phyloP scores from a whole-genome alignment of 1,284 basidiomycete species.

The Pseudozyma tsukubaensis region DNA sequence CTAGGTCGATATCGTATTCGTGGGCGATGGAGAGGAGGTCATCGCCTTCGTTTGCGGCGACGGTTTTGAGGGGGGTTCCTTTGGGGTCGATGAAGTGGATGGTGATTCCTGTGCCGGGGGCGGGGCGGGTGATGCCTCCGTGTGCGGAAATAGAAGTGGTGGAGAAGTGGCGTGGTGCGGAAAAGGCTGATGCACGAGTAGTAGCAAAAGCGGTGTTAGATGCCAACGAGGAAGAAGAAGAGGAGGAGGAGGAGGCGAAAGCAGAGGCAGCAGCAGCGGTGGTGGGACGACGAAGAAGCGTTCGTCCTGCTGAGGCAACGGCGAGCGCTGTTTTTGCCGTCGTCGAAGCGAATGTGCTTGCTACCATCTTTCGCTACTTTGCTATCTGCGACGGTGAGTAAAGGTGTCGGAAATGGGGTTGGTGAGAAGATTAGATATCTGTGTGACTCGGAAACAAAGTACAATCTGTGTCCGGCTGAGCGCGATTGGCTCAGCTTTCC shows the following conservation, averaged over 20 bases:
- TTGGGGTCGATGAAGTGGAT: constrained; percentile 90
- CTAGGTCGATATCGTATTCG: constrained; percentile 96
- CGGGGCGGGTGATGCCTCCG: constrained; percentile 74
- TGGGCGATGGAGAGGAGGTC: constrained; percentile 91
- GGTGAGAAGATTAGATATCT: too few species aligned
- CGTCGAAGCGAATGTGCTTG: too few species aligned
- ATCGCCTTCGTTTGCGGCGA: constrained; percentile 93
- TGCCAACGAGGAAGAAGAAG: neutral
- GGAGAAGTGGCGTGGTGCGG: constrained; percentile 6
- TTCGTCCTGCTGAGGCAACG: neutral
- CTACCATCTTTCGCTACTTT: too few species aligned
- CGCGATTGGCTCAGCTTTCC: constrained; percentile 4
- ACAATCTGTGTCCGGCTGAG: neutral
- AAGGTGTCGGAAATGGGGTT: too few species aligned
- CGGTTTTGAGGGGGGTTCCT: constrained; percentile 82
- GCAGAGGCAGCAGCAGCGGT: neutral
- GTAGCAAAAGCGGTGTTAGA: neutral
- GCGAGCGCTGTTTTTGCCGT: too few species aligned
- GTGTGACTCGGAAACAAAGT: too few species aligned
- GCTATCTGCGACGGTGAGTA: too few species aligned
- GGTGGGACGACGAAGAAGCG: neutral
- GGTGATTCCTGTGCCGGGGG: constrained; percentile 78
- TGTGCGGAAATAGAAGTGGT: constrained; percentile 58
- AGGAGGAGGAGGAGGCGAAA: neutral
- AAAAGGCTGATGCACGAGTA: neutral